Base-by-base conservation (phyloP, 2,329 filamentous ascomycete genomes). In the Amylocarpus encephaloides region DNA sequence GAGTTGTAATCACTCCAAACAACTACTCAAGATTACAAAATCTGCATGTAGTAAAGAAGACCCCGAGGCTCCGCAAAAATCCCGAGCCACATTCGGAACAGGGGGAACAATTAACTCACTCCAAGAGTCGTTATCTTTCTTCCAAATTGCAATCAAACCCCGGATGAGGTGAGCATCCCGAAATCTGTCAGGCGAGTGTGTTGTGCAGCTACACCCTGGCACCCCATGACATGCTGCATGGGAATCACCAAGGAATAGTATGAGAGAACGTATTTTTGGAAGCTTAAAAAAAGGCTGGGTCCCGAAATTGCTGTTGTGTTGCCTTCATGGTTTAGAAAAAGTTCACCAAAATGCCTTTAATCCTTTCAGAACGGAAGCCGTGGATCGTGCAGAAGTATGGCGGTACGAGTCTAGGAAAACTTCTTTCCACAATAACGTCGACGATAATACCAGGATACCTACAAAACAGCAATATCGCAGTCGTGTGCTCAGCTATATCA, bases 341-440 rank as follows among this genome's bases (percentile, higher is more conserved):
- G 18, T 19, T 34, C 19, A 9, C 1, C 11, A 33, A n/a, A 13
- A 47, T 47, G 45, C 35, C 45, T 34, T 22, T 41, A 13, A 29
- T 41, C 10, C n/a, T n/a, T n/a, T n/a, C 18, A 11, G 11, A 19
- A 12, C 22, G 18, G 16, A 48, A 48, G 16, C 45, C 45, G 1
- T 82, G 77, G 78, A 73, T 80, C 4, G 77, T 82, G 44, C 78
- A 81, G 61, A 82, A 81, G 70, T 81, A 79, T 63, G 78, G 78
- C 32, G 78, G 78, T 11, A 82, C 78, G 34, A 78, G 75, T 56
- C 69, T 82, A 32, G 78, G 78, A 52, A 81, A 80, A 62, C 73
- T 79, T 54, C 69, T 76, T 51, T 70, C 72, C 57, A 76, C 76
- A 62, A 75, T 80, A 40, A 58, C 58, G 3, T 46, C 51, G 48